Conservation (phyloP, 306 rosid genomes). For the Echinosophora koreensis region DNA sequence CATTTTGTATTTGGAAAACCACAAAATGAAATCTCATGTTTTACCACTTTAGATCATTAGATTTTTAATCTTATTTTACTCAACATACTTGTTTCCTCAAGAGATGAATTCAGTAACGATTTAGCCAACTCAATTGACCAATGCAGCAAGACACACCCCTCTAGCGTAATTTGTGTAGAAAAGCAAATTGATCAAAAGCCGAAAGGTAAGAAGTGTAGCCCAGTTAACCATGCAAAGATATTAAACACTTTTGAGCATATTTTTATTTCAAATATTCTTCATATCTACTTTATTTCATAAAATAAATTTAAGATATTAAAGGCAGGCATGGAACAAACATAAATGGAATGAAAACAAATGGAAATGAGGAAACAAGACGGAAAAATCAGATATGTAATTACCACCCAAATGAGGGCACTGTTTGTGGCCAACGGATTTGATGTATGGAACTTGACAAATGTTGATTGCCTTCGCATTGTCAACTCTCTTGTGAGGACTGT, state of each 20-base stretch:
- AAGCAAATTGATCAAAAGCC: constrained; percentile 26
- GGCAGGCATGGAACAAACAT: background rate
- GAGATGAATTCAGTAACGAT: constrained; percentile 13
- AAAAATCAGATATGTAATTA: constrained; percentile 52
- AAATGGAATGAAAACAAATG: constrained; percentile 29
- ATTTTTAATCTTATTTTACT: background rate
- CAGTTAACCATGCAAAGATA: constrained; percentile 32
- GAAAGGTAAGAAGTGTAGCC: constrained; percentile 21
- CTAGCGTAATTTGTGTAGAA: constrained; percentile 19
- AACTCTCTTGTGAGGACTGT: constrained; percentile 75
- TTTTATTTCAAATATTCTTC: constrained; percentile 35
- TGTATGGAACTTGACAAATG: constrained; percentile 74
- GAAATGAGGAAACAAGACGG: constrained; percentile 23
- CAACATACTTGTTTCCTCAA: constrained; percentile 18
- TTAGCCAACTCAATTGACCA: constrained; percentile 10
- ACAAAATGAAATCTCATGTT: constrained; percentile 9
- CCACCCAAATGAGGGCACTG: constrained; percentile 76
- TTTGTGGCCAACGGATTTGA: constrained; percentile 72
- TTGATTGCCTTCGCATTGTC: constrained; percentile 85
- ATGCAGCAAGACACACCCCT: constrained; percentile 25
- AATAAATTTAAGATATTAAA: constrained; percentile 26
- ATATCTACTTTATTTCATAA: constrained; percentile 20
- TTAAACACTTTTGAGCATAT: constrained; percentile 12
- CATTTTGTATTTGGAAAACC: constrained; percentile 22
- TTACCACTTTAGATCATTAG: constrained; percentile 1